Base-by-base conservation (phyloP, 1,284 basidiomycete genomes). In the Ustilago trichophora region DNA sequence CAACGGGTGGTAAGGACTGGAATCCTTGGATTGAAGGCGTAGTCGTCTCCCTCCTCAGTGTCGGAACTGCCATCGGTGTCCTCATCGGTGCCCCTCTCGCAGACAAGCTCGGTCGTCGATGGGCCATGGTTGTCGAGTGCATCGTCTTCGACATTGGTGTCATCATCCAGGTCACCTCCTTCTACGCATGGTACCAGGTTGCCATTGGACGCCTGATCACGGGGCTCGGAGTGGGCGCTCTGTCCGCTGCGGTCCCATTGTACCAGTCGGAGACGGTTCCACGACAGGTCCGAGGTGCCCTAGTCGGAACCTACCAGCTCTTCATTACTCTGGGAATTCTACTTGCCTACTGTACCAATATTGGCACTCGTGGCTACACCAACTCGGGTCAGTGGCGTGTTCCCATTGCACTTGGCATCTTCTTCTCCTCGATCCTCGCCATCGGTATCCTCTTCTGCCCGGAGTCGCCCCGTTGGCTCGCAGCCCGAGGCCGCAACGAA, bases 191-290 rank as follows among this genome's bases (percentile, higher is more conserved):
- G 80, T 69, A 76, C 27, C 80, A 83, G 57, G 50, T 84, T 45
- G 82, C 82, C 56, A 86, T 92, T 43, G 90, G 90, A 8, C 86
- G 90, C 24, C 83, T 90, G 36, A 82, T 91, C 47, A 85, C 87
- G 35, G 90, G 76, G 15, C 18, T 77, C 15, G 64, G 75, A 0
- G 73, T 80, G 19, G 79, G 79, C 24, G 88, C 88, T 0, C 58
- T 80, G 2, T 68, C 87, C 42, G 88, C 89, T 31, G 89, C 88
- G 1, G 90, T 92, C 0, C 91, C 91, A 2, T 55, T 87, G 81
- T 90, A 89, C 77, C 88, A 89, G 84, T 88, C 88, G 7, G 90
- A 91, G 80, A 88, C 88, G 0, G 89, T 89, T 0, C 90, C 91
- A 3, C 84, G 88, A 15, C 87, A 90, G 67, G 88, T 92, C 48